These are phyloP conservation scores for Nemania bipapillata DNA, from an alignment of 2,329 filamentous ascomycete genomes.

Conservation along the genomic window DNA sequence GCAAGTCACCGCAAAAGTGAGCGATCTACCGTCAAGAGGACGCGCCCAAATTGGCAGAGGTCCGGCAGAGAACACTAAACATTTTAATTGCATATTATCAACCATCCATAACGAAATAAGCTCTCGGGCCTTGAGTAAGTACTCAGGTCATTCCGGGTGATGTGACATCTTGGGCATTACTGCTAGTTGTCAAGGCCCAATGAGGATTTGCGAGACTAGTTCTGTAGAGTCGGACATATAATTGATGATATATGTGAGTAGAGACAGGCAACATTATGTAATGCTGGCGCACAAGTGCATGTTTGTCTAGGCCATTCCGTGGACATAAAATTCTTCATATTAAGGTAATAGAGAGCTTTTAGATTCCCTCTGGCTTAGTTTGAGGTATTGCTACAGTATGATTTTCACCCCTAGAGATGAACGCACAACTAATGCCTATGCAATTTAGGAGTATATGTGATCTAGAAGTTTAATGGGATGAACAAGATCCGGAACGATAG, in stretches of 20 bases:
- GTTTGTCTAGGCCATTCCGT: background rate
- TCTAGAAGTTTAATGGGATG: background rate
- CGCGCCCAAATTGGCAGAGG: conserved; percentile 5
- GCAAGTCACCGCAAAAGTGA: conserved; percentile 25
- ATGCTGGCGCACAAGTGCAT: background rate
- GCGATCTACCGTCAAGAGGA: conserved; percentile 20
- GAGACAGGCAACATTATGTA: background rate
- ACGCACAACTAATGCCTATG: background rate
- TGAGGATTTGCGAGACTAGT: too few species aligned
- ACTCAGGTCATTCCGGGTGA: background rate
- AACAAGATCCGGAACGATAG: background rate
- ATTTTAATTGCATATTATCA: conserved; percentile 9
- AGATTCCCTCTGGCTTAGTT: background rate
- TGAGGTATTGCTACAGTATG: background rate
- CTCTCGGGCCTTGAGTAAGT: background rate
- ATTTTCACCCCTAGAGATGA: background rate
- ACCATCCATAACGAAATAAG: background rate
- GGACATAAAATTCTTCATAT: background rate
- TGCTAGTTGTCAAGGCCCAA: too few species aligned
- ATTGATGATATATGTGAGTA: background rate
- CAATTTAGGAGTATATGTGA: too few species aligned
- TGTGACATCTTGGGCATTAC: background rate
- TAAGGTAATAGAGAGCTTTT: background rate
- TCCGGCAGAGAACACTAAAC: conserved; percentile 21
- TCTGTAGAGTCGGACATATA: too few species aligned